These are phyloP conservation scores for Oryza coarctata DNA, from an alignment of 176 grass and related monocot species.

Conservation along the genomic window DNA sequence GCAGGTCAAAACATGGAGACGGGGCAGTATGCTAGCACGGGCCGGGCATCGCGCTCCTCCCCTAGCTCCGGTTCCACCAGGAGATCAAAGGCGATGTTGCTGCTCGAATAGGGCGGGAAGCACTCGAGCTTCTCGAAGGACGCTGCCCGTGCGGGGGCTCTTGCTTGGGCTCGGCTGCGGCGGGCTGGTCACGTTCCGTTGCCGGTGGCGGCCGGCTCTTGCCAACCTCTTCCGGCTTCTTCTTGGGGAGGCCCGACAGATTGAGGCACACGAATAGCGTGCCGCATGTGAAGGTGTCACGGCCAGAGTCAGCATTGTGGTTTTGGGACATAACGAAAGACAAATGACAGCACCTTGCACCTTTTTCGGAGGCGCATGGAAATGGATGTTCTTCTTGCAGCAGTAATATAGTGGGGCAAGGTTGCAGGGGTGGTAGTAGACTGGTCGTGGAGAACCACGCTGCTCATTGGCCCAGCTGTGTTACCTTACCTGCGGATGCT, in stretches of 20 bases:
- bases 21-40: constrained; percentile 40
- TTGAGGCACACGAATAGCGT: constrained; percentile 46
- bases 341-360: too few relatives aligned
- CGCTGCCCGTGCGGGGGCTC: not conserved
- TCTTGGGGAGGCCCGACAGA: constrained; percentile 38
- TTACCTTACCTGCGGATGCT: not conserved
- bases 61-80: not conserved
- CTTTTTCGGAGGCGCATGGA: too few relatives aligned
- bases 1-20: constrained; percentile 56
- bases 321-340: constrained; percentile 22
- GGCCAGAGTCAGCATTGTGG: constrained; percentile 15
- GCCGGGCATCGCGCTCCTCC: not conserved
- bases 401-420: constrained; percentile 15
- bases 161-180: not conserved
- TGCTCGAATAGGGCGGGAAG: constrained; percentile 44
- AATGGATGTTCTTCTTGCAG: not conserved
- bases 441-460: constrained; percentile 43
- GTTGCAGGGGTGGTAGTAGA: not conserved
- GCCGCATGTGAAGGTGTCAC: constrained; percentile 38
- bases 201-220: not conserved
- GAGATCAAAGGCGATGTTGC: constrained; percentile 50
- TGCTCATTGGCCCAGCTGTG: not conserved
- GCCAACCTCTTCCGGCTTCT: constrained; percentile 24
- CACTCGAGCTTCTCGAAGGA: constrained; percentile 34
- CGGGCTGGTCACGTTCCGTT: not conserved